These are phyloP conservation scores for Lentinula edodes DNA, from an alignment of 768 basidiomycete species.

Conservation along the genomic window DNA sequence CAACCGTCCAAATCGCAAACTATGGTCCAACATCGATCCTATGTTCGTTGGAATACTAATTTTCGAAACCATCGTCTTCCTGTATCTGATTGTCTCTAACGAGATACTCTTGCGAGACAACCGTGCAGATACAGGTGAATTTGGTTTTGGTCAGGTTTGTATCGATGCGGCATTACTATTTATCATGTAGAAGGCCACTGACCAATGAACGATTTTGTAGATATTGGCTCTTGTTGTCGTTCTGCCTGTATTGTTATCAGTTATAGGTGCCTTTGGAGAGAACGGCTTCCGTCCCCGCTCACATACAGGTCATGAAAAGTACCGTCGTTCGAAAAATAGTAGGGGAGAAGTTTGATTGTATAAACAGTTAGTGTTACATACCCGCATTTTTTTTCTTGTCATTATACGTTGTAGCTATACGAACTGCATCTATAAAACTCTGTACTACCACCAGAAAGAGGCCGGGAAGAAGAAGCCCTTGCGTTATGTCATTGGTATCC, in stretches of 20 bases:
- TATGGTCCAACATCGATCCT: conserved; percentile 30
- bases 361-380: not conserved
- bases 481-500: no score
- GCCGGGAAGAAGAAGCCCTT: no score
- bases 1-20: conserved; percentile 23
- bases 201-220: conserved; percentile 9
- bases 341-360: not conserved
- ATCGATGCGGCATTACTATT: not conserved
- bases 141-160: conserved; percentile 34
- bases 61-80: conserved; percentile 29
- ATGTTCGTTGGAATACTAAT: conserved; percentile 36
- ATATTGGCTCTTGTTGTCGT: conserved; percentile 36
- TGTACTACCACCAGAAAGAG: no score
- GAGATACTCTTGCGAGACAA: conserved; percentile 30
- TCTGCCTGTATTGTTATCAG: conserved; percentile 31
- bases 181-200: not conserved
- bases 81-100: conserved; percentile 34
- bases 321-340: not conserved
- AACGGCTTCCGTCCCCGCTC: conserved; percentile 18
- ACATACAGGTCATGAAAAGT: not conserved
- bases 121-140: conserved; percentile 8
- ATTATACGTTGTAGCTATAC: not conserved
- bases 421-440: no score
- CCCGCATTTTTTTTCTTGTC: not conserved
- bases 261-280: conserved; percentile 24